Evolutionary conservation across 2,329 filamentous ascomycete species (phyloP), one percentile per base, ranked within the genome.

Genomic region (Pseudogymnoascus sp.): DNA sequence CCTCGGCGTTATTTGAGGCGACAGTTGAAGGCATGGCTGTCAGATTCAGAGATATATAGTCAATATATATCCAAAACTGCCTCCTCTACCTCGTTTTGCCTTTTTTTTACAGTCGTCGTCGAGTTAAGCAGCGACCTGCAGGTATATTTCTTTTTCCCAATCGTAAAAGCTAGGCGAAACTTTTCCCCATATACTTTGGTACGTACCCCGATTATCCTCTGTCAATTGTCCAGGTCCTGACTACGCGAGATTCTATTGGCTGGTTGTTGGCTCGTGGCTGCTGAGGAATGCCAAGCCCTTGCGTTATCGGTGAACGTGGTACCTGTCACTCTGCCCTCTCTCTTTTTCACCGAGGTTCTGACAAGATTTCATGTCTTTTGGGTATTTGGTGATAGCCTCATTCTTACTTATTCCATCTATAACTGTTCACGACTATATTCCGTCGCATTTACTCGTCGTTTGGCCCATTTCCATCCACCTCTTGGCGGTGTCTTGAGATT

Each of bases 1-100:
- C 78, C 69, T 86, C 84, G 68, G 80, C 78, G 63, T 83, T 82
- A 72, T 83, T 66, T 14, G 65, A 37, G 59, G 67, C 37, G 16
- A 70, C 67, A 63, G 74, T 71, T 23, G 76, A 78, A 67, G 80
- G 77, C 81, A 84, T 84, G 25, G 60, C 71, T 65, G 62, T 43
- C 63, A 65, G 40, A 64, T 46, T 56, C 23, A 60, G 23, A 23
- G 42, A 63, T 42, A 25, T 53, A 53, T 53, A 34, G 3, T 53
- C 46, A 28, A 53, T 53, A 60, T 60, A 60, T 60, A 60, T 23
- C 59, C 75, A 79, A 65, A 53, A 53, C 46, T 53, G 75, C 77
- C 65, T 73, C 77, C 60, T 74, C 76, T 43, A 74, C 75, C 68
- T 66, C 78, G 60, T 25, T 18, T 42, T 49, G 25, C 60, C 34